These are phyloP conservation scores for Trichoderma virens DNA, from an alignment of 495 filamentous ascomycete species.

Conservation along the genomic window DNA sequence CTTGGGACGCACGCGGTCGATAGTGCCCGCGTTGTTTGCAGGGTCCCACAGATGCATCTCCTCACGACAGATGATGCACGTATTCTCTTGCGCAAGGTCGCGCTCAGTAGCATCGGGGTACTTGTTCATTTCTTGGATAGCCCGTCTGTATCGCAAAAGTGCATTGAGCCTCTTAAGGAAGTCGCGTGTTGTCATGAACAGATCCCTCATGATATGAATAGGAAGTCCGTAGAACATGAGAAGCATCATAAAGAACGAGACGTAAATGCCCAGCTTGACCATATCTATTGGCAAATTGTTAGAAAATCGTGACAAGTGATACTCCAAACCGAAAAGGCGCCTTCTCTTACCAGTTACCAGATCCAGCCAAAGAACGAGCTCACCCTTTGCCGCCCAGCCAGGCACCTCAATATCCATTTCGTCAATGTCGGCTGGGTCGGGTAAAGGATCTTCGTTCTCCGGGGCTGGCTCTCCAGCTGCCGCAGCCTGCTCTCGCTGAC, in stretches of 20 bases:
- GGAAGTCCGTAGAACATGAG: slow-evolving; percentile 90
- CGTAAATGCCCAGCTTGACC: slow-evolving; percentile 79
- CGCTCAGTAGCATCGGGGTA: slow-evolving; percentile 89
- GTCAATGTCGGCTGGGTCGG: slow-evolving; percentile 71
- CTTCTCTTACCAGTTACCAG: slow-evolving; percentile 61
- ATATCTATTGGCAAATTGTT: slow-evolving; percentile 54
- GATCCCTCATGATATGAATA: slow-evolving; percentile 92
- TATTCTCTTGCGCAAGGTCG: slow-evolving; percentile 76
- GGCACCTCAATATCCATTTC: slow-evolving; percentile 90
- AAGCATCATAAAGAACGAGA: slow-evolving; percentile 86
- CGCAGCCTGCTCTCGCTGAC: slow-evolving; percentile 49
- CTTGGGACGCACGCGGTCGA: slow-evolving; percentile 83
- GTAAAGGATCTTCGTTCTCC: slow-evolving; percentile 42
- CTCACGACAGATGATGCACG: slow-evolving; percentile 96
- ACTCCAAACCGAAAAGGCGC: not conserved
- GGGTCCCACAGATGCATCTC: slow-evolving; percentile 77
- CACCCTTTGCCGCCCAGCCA: slow-evolving; percentile 94
- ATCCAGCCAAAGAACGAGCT: slow-evolving; percentile 87
- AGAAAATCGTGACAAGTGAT: not conserved
- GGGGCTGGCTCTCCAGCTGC: slow-evolving; percentile 29
- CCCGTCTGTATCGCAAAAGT: slow-evolving; percentile 80
- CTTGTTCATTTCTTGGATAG: slow-evolving; percentile 80
- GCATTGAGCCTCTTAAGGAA: slow-evolving; percentile 82
- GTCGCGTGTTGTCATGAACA: slow-evolving; percentile 85
- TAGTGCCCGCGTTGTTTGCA: slow-evolving; percentile 36